Base-by-base conservation (phyloP, 73 alveolate species). In the Paramecium biaurelia region DNA sequence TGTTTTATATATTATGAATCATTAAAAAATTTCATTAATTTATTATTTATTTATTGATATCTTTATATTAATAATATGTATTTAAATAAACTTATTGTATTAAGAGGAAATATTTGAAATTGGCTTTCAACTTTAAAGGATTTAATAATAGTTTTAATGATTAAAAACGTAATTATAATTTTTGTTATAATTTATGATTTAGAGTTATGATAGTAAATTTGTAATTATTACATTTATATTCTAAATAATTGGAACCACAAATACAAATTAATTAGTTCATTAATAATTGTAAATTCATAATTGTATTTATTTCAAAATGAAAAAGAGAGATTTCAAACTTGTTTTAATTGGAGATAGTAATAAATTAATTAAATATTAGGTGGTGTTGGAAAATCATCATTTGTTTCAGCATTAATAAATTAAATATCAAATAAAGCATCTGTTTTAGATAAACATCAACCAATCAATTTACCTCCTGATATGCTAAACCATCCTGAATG, bases 301-400 rank as follows among this genome's bases (percentile, higher is more conserved):
- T 58, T 58, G 12, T 26, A 7, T 63, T 18, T 53, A 53, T 15
- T n/a, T 53, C 28, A 53, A 2, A 63, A 63, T 63, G 84, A 20
- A 45, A 24, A 79, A 47, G 28, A 79, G 90, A 43, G 56, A 79
- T 24, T 24, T 79, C 56, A 79, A 79, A 43, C 74, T 79, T 18
- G 90, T 79, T 18, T 2, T 79, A 23, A 23, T 79, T 0, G 90
- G 90, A 41, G 90, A 79, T 21, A 63, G 86, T 72, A 72, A 53
- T 32, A 3, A 53, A 53, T 21, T 15, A 9, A 14, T 4, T 10
- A 4, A 72, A n/a, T 72, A 72, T 72, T 32, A 72, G 86, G 35
- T 32, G 58, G 58, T 35, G 86, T 72, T 37, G 86, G 86, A 5
- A 72, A 72, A 72, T 72, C 86, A 12, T 28, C 86, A 35, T 72